Evolutionary conservation across 208 protist species (phyloP).

Genomic region (Trypanosoma boissoni): DNA sequence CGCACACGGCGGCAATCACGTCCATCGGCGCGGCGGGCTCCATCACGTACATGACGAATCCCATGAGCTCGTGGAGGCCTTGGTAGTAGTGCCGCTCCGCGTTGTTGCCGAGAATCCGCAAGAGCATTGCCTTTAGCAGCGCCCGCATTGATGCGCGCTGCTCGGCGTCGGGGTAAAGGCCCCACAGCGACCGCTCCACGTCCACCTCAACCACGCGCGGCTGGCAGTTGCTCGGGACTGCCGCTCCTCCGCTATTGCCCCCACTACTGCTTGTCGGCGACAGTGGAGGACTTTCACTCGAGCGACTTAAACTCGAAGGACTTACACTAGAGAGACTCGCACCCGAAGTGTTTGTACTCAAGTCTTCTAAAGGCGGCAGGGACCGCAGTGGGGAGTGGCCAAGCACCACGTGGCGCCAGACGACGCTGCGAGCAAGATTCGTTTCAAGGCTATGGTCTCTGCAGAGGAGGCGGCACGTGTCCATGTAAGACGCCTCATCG

Average conservation of each 20-base stretch:
- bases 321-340: constrained; percentile 1
- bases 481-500: constrained; percentile 32
- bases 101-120: constrained; percentile 55
- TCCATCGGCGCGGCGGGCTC: constrained; percentile 31
- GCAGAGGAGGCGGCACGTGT: constrained; percentile 32
- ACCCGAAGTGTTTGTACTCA: too few relatives aligned
- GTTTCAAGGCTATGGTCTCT: constrained; percentile 30
- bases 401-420: constrained; percentile 56
- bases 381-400: constrained; percentile 15
- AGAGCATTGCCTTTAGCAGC: constrained; percentile 45
- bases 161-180: constrained; percentile 49
- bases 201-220: constrained; percentile 71
- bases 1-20: constrained; percentile 56
- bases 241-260: constrained; percentile 9
- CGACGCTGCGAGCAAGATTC: constrained; percentile 40
- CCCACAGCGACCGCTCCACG: constrained; percentile 75
- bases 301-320: too few relatives aligned
- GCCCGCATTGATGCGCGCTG: constrained; percentile 47
- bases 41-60: constrained; percentile 76
- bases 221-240: constrained; percentile 76
- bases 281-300: too few relatives aligned
- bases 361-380: too few relatives aligned
- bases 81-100: constrained; percentile 77
- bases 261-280: too few relatives aligned
- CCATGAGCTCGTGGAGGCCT: constrained; percentile 84